phyloP scores from a whole-genome alignment of 2,329 filamentous ascomycete genomes.

The Truncatella angustata region DNA sequence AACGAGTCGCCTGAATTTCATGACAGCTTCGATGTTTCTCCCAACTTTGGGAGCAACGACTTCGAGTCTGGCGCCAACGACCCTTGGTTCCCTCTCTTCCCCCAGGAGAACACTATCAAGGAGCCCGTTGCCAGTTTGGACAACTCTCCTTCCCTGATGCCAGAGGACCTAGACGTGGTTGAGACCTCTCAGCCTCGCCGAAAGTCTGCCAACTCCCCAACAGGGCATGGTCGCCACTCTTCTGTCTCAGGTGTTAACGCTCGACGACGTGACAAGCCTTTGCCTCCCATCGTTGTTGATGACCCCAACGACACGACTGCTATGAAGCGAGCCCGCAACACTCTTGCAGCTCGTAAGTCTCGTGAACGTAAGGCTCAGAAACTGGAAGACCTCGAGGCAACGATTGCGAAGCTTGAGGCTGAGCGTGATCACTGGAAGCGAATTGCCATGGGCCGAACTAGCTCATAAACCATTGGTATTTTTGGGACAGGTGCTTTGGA shows the following conservation, averaged over 20 bases:
- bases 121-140: conserved; percentile 23
- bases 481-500: conserved; percentile 21
- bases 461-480: conserved; percentile 26
- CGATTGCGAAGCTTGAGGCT: conserved; percentile 67
- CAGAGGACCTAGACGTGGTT: conserved; percentile 49
- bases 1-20: conserved; percentile 72
- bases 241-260: conserved; percentile 67
- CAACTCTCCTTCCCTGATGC: conserved; percentile 40
- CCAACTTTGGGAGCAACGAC: conserved; percentile 65
- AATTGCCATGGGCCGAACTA: conserved; percentile 43
- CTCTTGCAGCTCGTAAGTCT: conserved; percentile 89
- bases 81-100: conserved; percentile 74
- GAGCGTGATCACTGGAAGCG: conserved; percentile 67
- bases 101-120: conserved; percentile 39
- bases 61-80: conserved; percentile 50
- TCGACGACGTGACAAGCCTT: conserved; percentile 76
- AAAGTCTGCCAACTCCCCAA: conserved; percentile 47
- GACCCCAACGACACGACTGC: conserved; percentile 74
- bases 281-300: conserved; percentile 74
- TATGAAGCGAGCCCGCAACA: conserved; percentile 92
- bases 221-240: conserved; percentile 57
- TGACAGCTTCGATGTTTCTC: conserved; percentile 75
- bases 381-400: conserved; percentile 70
- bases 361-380: conserved; percentile 80
- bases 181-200: conserved; percentile 42